Evolutionary conservation across 2,329 filamentous ascomycete species (phyloP).

Genomic region (Xylaria sp.): DNA sequence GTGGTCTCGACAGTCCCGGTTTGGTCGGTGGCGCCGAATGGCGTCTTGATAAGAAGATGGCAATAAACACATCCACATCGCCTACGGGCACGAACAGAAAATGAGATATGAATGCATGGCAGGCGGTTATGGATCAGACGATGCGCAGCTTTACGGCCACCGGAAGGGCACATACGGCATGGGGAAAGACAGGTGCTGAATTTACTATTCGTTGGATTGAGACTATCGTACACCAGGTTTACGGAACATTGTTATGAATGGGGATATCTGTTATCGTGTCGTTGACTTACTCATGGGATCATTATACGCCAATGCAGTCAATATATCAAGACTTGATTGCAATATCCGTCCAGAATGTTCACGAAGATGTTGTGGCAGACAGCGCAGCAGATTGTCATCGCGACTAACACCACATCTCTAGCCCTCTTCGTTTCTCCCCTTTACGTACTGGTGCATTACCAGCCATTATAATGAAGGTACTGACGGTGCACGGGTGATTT

Average conservation of each 20-base stretch:
- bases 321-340: not conserved
- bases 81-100: not conserved
- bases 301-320: not conserved
- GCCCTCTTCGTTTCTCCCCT: not conserved
- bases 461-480: too few relatives aligned
- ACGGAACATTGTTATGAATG: not conserved
- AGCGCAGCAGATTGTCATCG: not conserved
- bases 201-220: not conserved
- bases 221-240: not conserved
- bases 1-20: not conserved
- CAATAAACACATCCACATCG: not conserved
- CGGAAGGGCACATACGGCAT: not conserved
- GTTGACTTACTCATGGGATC: too few relatives aligned
- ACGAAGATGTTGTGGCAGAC: not conserved
- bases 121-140: too few relatives aligned
- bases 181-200: not conserved
- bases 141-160: not conserved
- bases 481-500: not conserved
- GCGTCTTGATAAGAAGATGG: constrained; percentile 10
- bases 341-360: not conserved
- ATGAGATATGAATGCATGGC: not conserved
- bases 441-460: not conserved
- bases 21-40: constrained; percentile 12
- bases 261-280: not conserved
- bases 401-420: not conserved